Base-by-base conservation (phyloP, 1,139 yeast genomes). In the Pichia sp. region DNA sequence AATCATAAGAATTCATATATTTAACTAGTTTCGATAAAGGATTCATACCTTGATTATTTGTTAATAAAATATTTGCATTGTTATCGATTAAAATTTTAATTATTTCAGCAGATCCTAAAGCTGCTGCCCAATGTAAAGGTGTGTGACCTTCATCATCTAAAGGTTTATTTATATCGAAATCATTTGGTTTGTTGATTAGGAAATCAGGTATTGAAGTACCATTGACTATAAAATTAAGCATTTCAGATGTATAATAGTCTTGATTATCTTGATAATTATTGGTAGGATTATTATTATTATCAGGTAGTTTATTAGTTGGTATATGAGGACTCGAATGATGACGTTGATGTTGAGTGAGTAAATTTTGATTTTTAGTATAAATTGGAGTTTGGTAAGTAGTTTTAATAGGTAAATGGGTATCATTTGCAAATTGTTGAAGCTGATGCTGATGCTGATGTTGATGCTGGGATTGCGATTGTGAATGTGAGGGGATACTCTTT, bases 91-190 rank as follows among this genome's bases (percentile, higher is more conserved):
- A 63, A 18, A 85, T 65, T 50, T 81, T 84, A 39, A 88, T 77
- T 59, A 89, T 72, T 34, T 75, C 75, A 41, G 78, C 64, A 51
- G 84, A 80, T 8, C 96, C 96, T 69, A 91, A 82, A 0, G 97
- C 88, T 10, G 95, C 78, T 0, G 97, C 96, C 98, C 98, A 91
- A 60, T 91, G 97, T 50, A 91, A 72, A 1, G 96, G 88, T 0
- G 96, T 84, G 54, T 91, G 96, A 1, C 96, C 96, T 61, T 91
- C 97, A 51, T 85, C 94, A 56, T 91, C 98, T 35, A 91, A 85
- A 5, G 89, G 77, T 48, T 78, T 89, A 62, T 89, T 85, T 48
- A 88, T 78, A 53, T 86, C 81, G 53, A 86, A 83, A 51, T 85
- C 86, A 18, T 70, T 66, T 0, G 96, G 95, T 2, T 94, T 89